Base-by-base conservation (phyloP, 2,329 filamentous ascomycete genomes). In the Zymoseptoria brevis region DNA sequence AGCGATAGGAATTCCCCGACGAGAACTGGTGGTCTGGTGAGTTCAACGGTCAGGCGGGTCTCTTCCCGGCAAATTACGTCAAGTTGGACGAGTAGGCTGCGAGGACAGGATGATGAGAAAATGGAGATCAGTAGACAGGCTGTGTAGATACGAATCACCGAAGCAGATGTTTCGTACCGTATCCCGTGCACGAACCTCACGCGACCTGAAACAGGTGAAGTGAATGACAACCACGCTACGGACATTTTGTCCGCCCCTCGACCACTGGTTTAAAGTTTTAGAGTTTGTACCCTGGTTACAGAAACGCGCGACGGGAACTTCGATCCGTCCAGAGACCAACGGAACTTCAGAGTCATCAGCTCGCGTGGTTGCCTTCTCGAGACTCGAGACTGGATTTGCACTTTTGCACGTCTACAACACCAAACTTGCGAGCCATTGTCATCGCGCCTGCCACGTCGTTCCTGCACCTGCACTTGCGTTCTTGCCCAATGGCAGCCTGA, bases 21-120 rank as follows among this genome's bases (percentile, higher is more conserved):
- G 93, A 97, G 66, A 94, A 99, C 72, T 99, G 94, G 94, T 99
- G 94, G 94, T 88, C 93, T 68, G 94, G 94, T 60, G 85, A 89
- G 69, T 95, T 88, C 74, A 81, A 86, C 24, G 91, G 91, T 55
- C 83, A 87, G 59, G 83, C 83, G 29, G 94, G 94, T 62, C 81
- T 99, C 52, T 99, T 99, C 83, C 77, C 77, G 22, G 76, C 78
- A 51, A 80, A 80, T 66, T 81, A 81, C 60, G 78, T 80, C 49
- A 71, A 76, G 67, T 66, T 81, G 52, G 71, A 80, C 62, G 70
- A 77, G 65, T 79, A 75, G 61, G 61, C n/a, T 26, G 22, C 21
- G 58, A n/a, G n/a, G n/a, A 26, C 51, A n/a, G 19, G 8, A 53
- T 53, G 29, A 29, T 29, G 29, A 29, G 13, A 13, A 6, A 3